Percentiles rank a stretch among this genome's conserved stretches.
Conservation (phyloP, 2,329 filamentous ascomycete species). For the Cordyceps cateniannulata region DNA sequence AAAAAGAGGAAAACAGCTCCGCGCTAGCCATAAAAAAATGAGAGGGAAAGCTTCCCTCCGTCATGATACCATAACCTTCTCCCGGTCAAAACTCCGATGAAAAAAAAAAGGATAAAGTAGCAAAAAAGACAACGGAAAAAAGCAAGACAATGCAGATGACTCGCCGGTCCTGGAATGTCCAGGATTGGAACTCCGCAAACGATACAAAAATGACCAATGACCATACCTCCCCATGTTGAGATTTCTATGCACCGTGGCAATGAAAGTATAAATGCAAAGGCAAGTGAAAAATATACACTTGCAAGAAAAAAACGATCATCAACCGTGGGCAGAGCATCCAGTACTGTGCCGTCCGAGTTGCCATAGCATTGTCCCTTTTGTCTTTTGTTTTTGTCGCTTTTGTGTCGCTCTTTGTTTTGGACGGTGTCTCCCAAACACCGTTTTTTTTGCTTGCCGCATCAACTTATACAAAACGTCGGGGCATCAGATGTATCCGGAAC, state of each 20-base stretch:
- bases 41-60: neutral
- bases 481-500: neutral
- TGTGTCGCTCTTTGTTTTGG: neutral
- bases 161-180: neutral
- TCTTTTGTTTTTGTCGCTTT: neutral
- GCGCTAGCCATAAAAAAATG: constrained; percentile 6
- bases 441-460: neutral
- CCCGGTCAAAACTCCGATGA: constrained; percentile 1
- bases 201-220: neutral
- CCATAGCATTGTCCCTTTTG: neutral
- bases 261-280: neutral
- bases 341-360: neutral
- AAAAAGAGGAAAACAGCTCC: neutral
- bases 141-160: neutral
- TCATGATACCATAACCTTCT: neutral
- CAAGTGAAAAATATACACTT: neutral
- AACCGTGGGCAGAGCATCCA: neutral
- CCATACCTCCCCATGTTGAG: neutral
- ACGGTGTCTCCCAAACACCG: neutral
- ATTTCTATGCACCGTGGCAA: constrained; percentile 1
- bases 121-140: too few species aligned
- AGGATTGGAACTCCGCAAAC: neutral
- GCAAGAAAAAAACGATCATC: neutral
- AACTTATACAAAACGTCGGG: neutral
- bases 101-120: neutral